Percentiles rank a stretch among this genome's conserved stretches.
These are phyloP conservation scores for Schizonepeta tenuifolia DNA, from an alignment of 257 asterid genomes.

Conservation along the genomic window DNA sequence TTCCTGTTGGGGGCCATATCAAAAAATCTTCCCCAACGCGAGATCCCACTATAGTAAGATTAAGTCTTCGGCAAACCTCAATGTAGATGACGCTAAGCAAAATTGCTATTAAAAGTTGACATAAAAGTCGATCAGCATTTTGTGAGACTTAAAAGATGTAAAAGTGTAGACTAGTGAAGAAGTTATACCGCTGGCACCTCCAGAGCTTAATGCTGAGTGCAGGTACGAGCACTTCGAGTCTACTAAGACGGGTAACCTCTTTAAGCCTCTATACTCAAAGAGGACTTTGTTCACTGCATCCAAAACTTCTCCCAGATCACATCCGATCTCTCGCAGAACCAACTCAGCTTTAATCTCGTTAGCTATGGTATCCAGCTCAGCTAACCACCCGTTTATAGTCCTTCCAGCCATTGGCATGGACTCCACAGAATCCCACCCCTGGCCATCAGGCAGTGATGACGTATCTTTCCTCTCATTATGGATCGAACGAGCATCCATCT, in stretches of 20 bases:
- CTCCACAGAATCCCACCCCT: conserved; percentile 60
- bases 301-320: conserved; percentile 70
- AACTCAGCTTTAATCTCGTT: conserved; percentile 87
- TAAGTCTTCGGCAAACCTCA: conserved; percentile 92
- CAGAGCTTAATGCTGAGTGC: conserved; percentile 78
- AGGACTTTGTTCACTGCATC: conserved; percentile 87
- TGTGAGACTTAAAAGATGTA: neutral
- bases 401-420: conserved; percentile 80
- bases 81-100: conserved; percentile 90
- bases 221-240: conserved; percentile 79
- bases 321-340: conserved; percentile 84
- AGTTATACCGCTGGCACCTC: conserved; percentile 71
- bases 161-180: conserved; percentile 7
- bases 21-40: conserved; percentile 98
- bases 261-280: conserved; percentile 73
- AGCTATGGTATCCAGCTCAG: conserved; percentile 74
- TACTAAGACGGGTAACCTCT: conserved; percentile 66
- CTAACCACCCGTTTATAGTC: conserved; percentile 68
- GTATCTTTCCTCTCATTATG: conserved; percentile 63
- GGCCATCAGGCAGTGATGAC: conserved; percentile 35
- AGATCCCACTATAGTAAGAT: conserved; percentile 90
- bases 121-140: conserved; percentile 14
- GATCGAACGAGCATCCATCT: conserved; percentile 63
- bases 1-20: conserved; percentile 92
- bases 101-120: conserved; percentile 60